Conservation (phyloP, 371 early-diverging fungal species). For the Lichtheimia corymbifera region DNA sequence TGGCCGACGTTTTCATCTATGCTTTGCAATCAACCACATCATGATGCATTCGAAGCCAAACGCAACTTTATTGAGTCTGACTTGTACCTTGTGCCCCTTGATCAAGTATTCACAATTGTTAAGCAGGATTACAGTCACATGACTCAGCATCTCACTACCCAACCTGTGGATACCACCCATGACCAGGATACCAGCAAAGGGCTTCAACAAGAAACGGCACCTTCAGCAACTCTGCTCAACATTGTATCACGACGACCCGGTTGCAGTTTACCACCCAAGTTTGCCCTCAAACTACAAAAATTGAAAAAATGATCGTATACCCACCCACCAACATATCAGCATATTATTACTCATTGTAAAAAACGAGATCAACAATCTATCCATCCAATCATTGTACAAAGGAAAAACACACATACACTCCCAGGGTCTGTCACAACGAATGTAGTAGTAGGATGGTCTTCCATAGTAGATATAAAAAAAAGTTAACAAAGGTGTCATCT, state of each 20-base stretch:
- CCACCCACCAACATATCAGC: background rate
- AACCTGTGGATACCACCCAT: constrained; percentile 50
- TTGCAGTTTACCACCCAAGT: constrained; percentile 44
- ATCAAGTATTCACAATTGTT: constrained; percentile 61
- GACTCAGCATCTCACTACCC: constrained; percentile 64
- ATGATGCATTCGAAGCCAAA: constrained; percentile 66
- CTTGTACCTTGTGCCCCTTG: constrained; percentile 64
- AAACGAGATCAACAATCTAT: background rate
- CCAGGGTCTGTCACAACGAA: background rate
- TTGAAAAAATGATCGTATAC: background rate
- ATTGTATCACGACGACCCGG: constrained; percentile 15
- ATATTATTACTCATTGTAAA: too few relatives aligned
- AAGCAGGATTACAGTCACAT: constrained; percentile 62
- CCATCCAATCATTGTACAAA: background rate
- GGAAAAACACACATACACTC: background rate
- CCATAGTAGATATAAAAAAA: background rate
- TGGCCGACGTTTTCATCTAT: constrained; percentile 40
- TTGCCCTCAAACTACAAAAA: constrained; percentile 50
- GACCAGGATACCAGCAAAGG: background rate
- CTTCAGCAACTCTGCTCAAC: too few relatives aligned
- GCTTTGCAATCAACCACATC: too few relatives aligned
- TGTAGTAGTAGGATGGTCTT: background rate
- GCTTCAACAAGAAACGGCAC: background rate
- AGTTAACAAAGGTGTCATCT: background rate
- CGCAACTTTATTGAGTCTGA: constrained; percentile 57